Percentiles rank a stretch among this genome's conserved stretches.
phyloP scores from a whole-genome alignment of 169 alveolate species.

The Amoebophrya sp. region DNA sequence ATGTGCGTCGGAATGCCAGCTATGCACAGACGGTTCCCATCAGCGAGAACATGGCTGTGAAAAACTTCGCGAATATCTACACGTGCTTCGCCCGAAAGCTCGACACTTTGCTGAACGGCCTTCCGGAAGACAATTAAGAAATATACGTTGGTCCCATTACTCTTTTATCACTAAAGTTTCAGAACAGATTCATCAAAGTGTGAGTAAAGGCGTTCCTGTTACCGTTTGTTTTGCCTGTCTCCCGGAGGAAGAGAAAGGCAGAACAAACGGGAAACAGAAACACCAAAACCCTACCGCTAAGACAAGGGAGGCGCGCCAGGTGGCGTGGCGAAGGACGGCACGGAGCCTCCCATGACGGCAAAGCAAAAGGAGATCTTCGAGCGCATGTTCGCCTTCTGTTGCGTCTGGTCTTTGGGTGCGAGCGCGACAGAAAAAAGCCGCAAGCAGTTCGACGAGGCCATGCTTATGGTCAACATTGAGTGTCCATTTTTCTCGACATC shows the following conservation, averaged over 20 bases:
- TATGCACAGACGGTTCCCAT: background rate
- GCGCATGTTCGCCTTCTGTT: conserved; percentile 72
- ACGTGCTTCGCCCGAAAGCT: background rate
- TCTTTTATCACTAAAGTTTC: no score
- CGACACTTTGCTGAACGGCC: background rate
- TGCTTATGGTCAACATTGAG: background rate
- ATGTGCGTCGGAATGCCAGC: background rate
- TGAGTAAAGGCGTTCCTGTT: no score
- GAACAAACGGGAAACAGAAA: no score
- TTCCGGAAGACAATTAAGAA: no score
- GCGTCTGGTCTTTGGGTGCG: conserved; percentile 88
- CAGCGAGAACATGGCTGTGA: conserved; percentile 17
- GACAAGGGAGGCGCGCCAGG: conserved; percentile 1
- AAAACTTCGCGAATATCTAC: background rate
- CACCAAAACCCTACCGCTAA: background rate
- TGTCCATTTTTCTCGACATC: background rate
- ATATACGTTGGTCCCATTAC: no score
- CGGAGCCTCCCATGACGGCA: background rate
- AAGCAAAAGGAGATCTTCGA: conserved; percentile 48
- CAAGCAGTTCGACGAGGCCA: conserved; percentile 58
- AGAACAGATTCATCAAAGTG: no score
- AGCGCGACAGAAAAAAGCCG: conserved; percentile 78
- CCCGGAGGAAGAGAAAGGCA: no score
- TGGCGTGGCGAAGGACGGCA: background rate
- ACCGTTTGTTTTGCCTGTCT: no score